A percentile compares a stretch with the other conserved stretches of the same genome.
phyloP scores from a whole-genome alignment of 768 basidiomycete genomes.

The Mycena epipterygia region DNA sequence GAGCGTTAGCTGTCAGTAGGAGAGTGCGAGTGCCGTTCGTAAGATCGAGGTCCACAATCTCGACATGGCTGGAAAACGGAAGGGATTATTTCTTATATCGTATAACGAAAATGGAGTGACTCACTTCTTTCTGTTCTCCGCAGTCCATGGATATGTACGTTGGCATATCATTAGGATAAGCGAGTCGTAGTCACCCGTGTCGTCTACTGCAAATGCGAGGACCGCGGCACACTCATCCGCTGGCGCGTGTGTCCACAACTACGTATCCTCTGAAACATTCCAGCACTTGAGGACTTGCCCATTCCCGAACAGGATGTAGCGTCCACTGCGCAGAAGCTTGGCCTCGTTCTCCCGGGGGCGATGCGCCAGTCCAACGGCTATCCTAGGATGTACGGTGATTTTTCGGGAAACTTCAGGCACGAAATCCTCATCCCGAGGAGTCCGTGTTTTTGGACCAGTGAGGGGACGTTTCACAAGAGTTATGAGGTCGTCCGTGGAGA shows the following conservation, averaged over 20 bases:
- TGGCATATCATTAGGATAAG: constrained; percentile 9
- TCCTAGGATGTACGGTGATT: background rate
- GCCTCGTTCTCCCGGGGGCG: background rate
- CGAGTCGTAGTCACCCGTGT: background rate
- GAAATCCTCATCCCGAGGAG: background rate
- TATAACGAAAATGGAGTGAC: background rate
- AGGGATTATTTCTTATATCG: background rate
- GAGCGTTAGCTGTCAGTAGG: background rate
- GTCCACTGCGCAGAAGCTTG: constrained; percentile 12
- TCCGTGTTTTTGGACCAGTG: constrained; percentile 12
- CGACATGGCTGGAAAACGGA: constrained; percentile 1
- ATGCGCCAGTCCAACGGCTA: background rate
- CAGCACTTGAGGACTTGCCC: constrained; percentile 24
- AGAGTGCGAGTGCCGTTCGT: background rate
- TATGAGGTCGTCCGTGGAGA: background rate
- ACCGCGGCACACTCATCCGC: background rate
- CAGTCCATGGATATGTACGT: background rate
- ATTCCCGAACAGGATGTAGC: constrained; percentile 19
- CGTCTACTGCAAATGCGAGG: constrained; percentile 20
- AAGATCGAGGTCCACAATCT: constrained; percentile 15
- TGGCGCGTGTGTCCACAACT: constrained; percentile 17
- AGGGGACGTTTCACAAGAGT: background rate
- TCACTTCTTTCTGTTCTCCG: background rate
- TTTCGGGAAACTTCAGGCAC: background rate
- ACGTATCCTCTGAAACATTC: constrained; percentile 4